Percentiles rank a stretch among this genome's conserved stretches.
phyloP scores from a whole-genome alignment of 805 yeast species.

The Kuraishia ogatae region DNA sequence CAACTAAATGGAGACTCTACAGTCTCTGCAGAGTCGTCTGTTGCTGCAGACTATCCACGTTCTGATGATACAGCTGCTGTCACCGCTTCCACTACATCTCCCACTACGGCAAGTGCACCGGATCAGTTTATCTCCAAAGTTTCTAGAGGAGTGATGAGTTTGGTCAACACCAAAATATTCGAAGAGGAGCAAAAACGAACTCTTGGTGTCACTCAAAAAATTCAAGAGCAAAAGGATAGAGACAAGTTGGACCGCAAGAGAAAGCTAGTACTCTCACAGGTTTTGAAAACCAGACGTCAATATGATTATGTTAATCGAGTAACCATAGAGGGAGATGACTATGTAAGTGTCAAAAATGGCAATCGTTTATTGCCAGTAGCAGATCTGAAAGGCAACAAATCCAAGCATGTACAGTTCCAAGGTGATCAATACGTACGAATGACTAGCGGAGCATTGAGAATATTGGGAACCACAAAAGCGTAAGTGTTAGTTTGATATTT shows the following conservation, averaged over 20 bases:
- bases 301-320: conserved; percentile 38
- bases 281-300: conserved; percentile 23
- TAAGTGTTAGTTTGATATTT: conserved; percentile 3
- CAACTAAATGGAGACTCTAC: neutral
- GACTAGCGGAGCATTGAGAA: neutral
- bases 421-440: conserved; percentile 4
- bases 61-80: too few relatives aligned
- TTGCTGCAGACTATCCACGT: neutral
- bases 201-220: conserved; percentile 13
- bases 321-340: conserved; percentile 30
- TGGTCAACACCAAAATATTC: conserved; percentile 28
- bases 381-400: conserved; percentile 2
- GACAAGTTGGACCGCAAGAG: conserved; percentile 8
- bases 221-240: conserved; percentile 10
- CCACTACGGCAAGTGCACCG: neutral
- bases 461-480: neutral
- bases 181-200: conserved; percentile 20
- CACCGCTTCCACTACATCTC: neutral
- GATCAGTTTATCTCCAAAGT: conserved; percentile 19
- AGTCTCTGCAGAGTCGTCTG: neutral
- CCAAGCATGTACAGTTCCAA: conserved; percentile 4
- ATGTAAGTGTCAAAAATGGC: conserved; percentile 32
- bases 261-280: conserved; percentile 10
- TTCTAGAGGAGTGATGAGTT: conserved; percentile 27
- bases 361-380: conserved; percentile 31